phyloP scores from a whole-genome alignment of 2,329 filamentous ascomycete genomes.

The Pleoardoris graminearum region DNA sequence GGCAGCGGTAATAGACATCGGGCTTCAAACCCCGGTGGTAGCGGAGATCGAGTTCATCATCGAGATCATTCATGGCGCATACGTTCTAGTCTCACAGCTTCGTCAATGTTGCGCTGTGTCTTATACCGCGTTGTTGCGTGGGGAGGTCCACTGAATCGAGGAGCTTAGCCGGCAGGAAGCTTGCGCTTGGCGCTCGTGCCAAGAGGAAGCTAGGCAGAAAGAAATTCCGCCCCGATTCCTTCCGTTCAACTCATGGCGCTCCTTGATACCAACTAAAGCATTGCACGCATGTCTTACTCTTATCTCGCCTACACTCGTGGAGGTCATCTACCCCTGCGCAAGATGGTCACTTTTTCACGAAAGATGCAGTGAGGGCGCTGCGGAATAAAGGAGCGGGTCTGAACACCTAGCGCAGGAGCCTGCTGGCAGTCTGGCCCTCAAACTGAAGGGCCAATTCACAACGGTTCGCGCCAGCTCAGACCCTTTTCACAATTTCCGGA shows the following conservation, averaged over 20 bases:
- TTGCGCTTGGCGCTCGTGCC: background rate
- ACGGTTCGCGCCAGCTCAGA: background rate
- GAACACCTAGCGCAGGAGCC: background rate
- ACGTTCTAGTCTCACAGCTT: background rate
- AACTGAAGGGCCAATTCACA: background rate
- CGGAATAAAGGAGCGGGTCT: background rate
- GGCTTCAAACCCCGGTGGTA: constrained; percentile 33
- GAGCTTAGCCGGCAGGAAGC: background rate
- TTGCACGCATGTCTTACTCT: too few species aligned
- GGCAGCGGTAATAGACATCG: constrained; percentile 40
- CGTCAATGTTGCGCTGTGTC: background rate
- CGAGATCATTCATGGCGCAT: constrained; percentile 32
- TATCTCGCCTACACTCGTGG: too few species aligned
- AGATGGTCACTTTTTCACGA: too few species aligned
- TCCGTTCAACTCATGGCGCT: too few species aligned
- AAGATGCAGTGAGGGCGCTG: background rate
- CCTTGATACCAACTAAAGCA: too few species aligned
- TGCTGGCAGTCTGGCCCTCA: background rate
- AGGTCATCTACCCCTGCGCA: too few species aligned
- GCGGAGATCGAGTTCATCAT: constrained; percentile 38
- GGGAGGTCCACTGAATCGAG: background rate
- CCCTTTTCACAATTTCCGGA: constrained; percentile 9
- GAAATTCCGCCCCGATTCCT: background rate
- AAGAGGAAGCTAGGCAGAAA: background rate
- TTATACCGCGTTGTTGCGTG: background rate